Evolutionary conservation across 768 basidiomycete genomes (phyloP), one percentile per base, ranked within the genome.

Genomic region (Hygrophorus russula): DNA sequence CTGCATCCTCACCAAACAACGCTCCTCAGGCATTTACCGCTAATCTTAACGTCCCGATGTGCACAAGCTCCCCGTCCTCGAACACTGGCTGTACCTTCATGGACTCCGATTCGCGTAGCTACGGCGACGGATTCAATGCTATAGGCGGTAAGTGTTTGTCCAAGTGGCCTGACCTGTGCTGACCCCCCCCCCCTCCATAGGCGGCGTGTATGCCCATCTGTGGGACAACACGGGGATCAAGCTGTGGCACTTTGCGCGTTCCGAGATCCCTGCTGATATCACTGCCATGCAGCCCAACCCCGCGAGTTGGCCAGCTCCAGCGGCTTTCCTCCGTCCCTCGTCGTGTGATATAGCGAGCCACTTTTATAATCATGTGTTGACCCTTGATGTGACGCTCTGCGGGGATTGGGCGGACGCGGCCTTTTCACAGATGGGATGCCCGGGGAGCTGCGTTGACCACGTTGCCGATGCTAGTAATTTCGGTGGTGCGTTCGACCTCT

Each of bases 401-500:
- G 70, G 70, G 18, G 69, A 71, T 42, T 69, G 64, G 53, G 71
- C 61, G 35, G 65, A 64, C 28, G 46, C 62, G 1, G 59, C 59
- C 4, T 70, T 60, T 55, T 43, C 46, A 7, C 49, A 41, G 9
- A 52, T 61, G 2, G 66, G 67, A 5, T 72, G 71, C 48, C 58
- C 63, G n/a, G 72, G 68, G 6, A 69, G 67, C 4, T 77, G 75
- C 44, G 56, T 60, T 1, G 49, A 66, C 9, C 65, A 65, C 27
- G 73, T 82, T 34, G 63, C 70, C 13, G 65, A 83, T 53, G 71
- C 78, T 13, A 61, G 53, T 15, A 82, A 78, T 60, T 83, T 75
- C 56, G 20, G 47, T 17, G 41, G 62, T 69, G 36, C 47, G 65
- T 56, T 30, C 34, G n/a, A 28, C n/a, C 29, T 44, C 13, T 18